These are phyloP conservation scores for Pythium apleroticum DNA, from an alignment of 352 stramenopile genomes.

Conservation along the genomic window DNA sequence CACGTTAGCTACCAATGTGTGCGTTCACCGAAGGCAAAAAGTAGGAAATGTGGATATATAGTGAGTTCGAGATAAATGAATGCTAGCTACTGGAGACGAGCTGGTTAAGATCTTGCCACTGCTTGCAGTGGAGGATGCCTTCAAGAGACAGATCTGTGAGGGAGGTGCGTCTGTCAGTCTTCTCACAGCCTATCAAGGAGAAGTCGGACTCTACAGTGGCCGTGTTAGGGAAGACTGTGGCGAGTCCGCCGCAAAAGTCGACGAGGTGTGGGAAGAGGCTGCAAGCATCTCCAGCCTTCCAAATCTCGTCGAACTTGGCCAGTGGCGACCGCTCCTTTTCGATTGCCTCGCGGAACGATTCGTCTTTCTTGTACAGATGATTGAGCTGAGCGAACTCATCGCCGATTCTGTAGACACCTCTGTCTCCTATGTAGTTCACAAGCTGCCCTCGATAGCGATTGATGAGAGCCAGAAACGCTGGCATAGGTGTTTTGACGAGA, in stretches of 20 bases:
- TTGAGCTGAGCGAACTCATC: background rate
- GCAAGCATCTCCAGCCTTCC: background rate
- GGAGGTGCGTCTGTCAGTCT: slow-evolving; percentile 6
- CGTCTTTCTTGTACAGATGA: background rate
- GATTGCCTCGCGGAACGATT: background rate
- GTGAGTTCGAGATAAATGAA: no score
- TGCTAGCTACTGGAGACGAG: no score
- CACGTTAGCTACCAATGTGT: no score
- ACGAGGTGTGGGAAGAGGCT: background rate
- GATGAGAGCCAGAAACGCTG: no score
- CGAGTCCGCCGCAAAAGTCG: slow-evolving; percentile 16
- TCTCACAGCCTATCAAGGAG: slow-evolving; percentile 13
- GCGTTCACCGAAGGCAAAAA: no score
- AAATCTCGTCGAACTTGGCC: background rate
- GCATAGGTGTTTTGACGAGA: background rate
- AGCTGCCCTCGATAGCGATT: no score
- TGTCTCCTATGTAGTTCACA: no score
- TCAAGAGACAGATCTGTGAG: slow-evolving; percentile 2
- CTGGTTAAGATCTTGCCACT: no score
- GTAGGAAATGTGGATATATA: no score
- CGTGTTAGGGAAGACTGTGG: slow-evolving; percentile 16
- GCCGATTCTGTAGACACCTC: background rate
- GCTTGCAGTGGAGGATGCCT: background rate
- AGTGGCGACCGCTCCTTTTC: no score
- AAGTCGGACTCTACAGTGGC: slow-evolving; percentile 21